These are phyloP conservation scores for Auricularia cornea DNA, from an alignment of 768 basidiomycete species.

Conservation along the genomic window DNA sequence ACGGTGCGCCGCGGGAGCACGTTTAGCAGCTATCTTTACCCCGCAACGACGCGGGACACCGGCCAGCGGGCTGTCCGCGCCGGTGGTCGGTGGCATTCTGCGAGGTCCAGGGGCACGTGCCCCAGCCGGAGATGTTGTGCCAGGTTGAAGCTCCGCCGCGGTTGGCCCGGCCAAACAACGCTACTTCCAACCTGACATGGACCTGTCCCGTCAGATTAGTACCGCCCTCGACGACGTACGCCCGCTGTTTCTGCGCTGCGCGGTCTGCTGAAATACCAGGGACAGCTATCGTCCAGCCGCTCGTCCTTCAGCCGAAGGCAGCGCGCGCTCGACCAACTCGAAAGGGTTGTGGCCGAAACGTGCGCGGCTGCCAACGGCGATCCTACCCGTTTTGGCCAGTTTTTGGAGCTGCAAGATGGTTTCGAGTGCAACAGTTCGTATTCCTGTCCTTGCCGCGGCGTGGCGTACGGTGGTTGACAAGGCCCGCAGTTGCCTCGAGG, in stretches of 20 bases:
- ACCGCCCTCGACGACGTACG: conserved; percentile 64
- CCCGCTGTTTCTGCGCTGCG: not conserved
- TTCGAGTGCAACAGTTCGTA: conserved; percentile 77
- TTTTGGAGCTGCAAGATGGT: conserved; percentile 62
- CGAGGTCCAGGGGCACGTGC: not conserved
- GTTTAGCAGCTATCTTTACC: not conserved
- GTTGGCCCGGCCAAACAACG: not conserved
- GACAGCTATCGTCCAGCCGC: conserved; percentile 56
- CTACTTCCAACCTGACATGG: not conserved
- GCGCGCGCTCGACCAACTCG: conserved; percentile 45
- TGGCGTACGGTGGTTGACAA: not conserved
- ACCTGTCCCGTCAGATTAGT: conserved; percentile 13
- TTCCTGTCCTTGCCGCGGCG: not conserved
- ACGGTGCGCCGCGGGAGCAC: not conserved
- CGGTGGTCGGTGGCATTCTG: not conserved
- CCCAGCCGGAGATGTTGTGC: not conserved
- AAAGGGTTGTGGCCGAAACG: conserved; percentile 33
- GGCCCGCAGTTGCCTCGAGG: conserved; percentile 51
- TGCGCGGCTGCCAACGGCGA: conserved; percentile 36
- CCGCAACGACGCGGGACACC: not conserved
- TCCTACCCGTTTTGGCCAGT: conserved; percentile 40
- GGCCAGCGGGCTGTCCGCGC: not conserved
- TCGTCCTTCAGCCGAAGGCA: conserved; percentile 44
- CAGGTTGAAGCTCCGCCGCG: not conserved
- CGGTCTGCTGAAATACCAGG: not conserved